A percentile compares a stretch with the other conserved stretches of the same genome.
Evolutionary conservation across 768 basidiomycete species (phyloP).

Genomic region (Collybia sp.): DNA sequence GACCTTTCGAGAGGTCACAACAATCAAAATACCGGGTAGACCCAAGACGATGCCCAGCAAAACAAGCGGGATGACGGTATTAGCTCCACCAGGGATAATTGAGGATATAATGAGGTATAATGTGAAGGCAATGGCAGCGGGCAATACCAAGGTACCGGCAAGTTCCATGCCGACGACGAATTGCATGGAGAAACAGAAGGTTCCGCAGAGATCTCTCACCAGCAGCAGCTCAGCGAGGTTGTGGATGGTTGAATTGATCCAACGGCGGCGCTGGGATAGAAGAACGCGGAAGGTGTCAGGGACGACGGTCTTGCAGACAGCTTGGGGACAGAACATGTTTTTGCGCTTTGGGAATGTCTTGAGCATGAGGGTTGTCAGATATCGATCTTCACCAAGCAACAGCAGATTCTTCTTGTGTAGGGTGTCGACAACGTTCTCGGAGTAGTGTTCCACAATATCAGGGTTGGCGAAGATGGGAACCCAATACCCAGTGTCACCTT

Average conservation of each 20-base stretch:
- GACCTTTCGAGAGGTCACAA: conserved; percentile 91
- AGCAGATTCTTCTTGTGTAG: conserved; percentile 99
- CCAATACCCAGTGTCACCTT: conserved; percentile 94
- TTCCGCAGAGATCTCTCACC: conserved; percentile 97
- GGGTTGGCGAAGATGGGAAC: conserved; percentile 98
- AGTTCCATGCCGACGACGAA: conserved; percentile 99
- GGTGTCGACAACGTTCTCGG: conserved; percentile 98
- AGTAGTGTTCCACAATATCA: conserved; percentile 97
- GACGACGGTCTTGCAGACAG: conserved; percentile 97
- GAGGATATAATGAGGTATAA: conserved; percentile 88
- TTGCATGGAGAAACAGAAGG: conserved; percentile 99
- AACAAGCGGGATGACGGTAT: conserved; percentile 86
- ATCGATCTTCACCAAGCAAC: conserved; percentile 98
- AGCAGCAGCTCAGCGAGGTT: conserved; percentile 93
- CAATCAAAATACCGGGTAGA: conserved; percentile 92
- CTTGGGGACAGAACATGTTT: conserved; percentile 98
- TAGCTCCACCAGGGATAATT: conserved; percentile 73
- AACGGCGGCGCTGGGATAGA: conserved; percentile 93
- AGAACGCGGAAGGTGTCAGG: conserved; percentile 94
- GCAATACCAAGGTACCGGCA: conserved; percentile 91
- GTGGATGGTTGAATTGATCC: conserved; percentile 99
- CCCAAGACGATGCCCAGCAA: conserved; percentile 93
- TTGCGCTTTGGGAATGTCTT: conserved; percentile 99
- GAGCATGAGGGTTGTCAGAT: conserved; percentile 93
- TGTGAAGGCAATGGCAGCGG: conserved; percentile 97